Conservation (phyloP, 2,329 filamentous ascomycete species). For the Fusarium torreyae region DNA sequence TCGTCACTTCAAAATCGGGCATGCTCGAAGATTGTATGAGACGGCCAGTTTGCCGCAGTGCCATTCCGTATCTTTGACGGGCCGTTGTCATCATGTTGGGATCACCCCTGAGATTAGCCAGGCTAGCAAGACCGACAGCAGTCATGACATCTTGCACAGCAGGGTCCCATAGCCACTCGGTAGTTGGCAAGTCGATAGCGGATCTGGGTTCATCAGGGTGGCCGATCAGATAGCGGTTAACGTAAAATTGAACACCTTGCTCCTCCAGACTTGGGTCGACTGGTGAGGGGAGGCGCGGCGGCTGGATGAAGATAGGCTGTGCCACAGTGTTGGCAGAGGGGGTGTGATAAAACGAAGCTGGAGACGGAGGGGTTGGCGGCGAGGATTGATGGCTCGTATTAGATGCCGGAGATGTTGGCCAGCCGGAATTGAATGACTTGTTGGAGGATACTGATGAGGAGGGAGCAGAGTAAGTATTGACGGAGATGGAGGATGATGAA, state of each 20-base stretch:
- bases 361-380: conserved; percentile 41
- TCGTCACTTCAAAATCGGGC: conserved; percentile 60
- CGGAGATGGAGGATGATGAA: conserved; percentile 33
- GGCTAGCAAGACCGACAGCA: conserved; percentile 71
- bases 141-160: conserved; percentile 65
- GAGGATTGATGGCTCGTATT: conserved; percentile 27
- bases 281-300: conserved; percentile 46
- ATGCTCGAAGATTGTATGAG: conserved; percentile 56
- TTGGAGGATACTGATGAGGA: conserved; percentile 37
- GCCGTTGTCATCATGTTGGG: conserved; percentile 63
- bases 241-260: conserved; percentile 66
- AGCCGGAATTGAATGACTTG: conserved; percentile 37
- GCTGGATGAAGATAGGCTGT: conserved; percentile 10
- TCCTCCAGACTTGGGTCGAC: conserved; percentile 63
- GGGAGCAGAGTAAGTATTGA: conserved; percentile 25
- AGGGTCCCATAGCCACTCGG: conserved; percentile 57
- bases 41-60: conserved; percentile 64
- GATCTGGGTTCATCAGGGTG: conserved; percentile 65
- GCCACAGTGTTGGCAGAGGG: conserved; percentile 7
- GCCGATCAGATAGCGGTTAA: conserved; percentile 66
- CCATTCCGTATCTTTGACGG: conserved; percentile 67
- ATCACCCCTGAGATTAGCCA: conserved; percentile 68
- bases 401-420: conserved; percentile 40
- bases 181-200: conserved; percentile 55
- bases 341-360: conserved; percentile 20